phyloP scores from a whole-genome alignment of 352 stramenopile genomes.

The Plasmopara viticola region DNA sequence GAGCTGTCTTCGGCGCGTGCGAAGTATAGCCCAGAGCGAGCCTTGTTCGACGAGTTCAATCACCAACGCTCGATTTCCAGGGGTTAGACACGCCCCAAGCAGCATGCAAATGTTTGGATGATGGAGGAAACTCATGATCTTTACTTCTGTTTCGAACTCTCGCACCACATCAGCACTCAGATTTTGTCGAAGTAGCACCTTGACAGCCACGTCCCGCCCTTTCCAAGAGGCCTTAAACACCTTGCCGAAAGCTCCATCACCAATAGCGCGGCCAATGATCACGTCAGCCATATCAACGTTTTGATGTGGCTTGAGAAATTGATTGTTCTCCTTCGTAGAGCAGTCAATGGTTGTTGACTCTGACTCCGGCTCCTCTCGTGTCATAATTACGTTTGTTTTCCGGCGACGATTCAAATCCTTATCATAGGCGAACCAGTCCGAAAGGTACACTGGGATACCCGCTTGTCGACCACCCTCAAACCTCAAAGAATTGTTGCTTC shows the following conservation, averaged over 20 bases:
- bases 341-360: conserved; percentile 11
- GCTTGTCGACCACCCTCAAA: conserved; percentile 50
- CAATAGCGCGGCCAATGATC: conserved; percentile 47
- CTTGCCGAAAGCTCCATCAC: conserved; percentile 74
- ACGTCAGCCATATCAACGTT: conserved; percentile 65
- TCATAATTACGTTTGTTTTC: conserved; percentile 28
- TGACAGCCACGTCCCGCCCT: conserved; percentile 53
- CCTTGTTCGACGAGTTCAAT: conserved; percentile 91
- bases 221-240: conserved; percentile 67
- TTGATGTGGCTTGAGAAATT: conserved; percentile 35
- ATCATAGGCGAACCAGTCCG: conserved; percentile 36
- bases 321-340: conserved; percentile 11
- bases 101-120: conserved; percentile 97
- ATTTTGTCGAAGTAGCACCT: conserved; percentile 69
- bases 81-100: conserved; percentile 91
- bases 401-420: conserved; percentile 19
- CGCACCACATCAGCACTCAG: conserved; percentile 55
- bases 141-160: conserved; percentile 77
- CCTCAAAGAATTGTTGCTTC: conserved; percentile 38
- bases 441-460: conserved; percentile 58
- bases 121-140: conserved; percentile 86
- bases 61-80: conserved; percentile 92
- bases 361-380: conserved; percentile 17
- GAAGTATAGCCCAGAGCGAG: conserved; percentile 91
- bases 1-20: conserved; percentile 36